These are phyloP conservation scores for Trichoderma guizhouense DNA, from an alignment of 2,329 filamentous ascomycete genomes.

Conservation along the genomic window DNA sequence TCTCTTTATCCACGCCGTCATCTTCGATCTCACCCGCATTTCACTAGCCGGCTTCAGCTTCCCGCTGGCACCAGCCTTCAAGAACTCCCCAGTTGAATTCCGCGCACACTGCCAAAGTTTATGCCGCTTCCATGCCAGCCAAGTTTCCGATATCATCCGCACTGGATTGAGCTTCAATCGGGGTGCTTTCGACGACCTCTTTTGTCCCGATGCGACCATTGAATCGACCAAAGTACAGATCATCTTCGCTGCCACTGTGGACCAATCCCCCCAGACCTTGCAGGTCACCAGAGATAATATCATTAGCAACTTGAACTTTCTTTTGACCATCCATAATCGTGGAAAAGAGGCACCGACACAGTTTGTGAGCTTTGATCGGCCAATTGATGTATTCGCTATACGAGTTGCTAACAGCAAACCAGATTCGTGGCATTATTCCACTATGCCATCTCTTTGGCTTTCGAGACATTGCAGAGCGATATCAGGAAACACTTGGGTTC, in stretches of 20 bases:
- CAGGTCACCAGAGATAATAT: conserved; percentile 24
- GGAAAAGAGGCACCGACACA: conserved; percentile 22
- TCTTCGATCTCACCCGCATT: conserved; percentile 26
- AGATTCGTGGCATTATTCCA: conserved; percentile 22
- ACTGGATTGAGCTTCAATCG: conserved; percentile 19
- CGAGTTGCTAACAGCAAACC: neutral
- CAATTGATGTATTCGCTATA: neutral
- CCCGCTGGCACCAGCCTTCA: conserved; percentile 25
- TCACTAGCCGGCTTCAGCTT: conserved; percentile 28
- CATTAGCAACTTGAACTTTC: conserved; percentile 22
- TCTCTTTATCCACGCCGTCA: conserved; percentile 25
- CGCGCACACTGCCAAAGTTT: conserved; percentile 22
- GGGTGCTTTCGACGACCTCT: conserved; percentile 25
- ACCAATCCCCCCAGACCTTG: conserved; percentile 21
- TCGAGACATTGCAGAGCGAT: conserved; percentile 23
- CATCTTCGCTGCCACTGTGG: conserved; percentile 26
- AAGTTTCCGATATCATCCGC: conserved; percentile 24
- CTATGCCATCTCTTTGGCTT: conserved; percentile 25
- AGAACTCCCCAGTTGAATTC: conserved; percentile 23
- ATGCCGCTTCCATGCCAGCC: conserved; percentile 25
- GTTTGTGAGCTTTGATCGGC: conserved; percentile 5
- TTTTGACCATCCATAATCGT: conserved; percentile 18
- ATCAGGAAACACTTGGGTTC: conserved; percentile 17
- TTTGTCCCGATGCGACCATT: conserved; percentile 24
- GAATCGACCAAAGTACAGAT: conserved; percentile 30